phyloP scores from a whole-genome alignment of 768 basidiomycete genomes.

The Tremella mesenterica region DNA sequence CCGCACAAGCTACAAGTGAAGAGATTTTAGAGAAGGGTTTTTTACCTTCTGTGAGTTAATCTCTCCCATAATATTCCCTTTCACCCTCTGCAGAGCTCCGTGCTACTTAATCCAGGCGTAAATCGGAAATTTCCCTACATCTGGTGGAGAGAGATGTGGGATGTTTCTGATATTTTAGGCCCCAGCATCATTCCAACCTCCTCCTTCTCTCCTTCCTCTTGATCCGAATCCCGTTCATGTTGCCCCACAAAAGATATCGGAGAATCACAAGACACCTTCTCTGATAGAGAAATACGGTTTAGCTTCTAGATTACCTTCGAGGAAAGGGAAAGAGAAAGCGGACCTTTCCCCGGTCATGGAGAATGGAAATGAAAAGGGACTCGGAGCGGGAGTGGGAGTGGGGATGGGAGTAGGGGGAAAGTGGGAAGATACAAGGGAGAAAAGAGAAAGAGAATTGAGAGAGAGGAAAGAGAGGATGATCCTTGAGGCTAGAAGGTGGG shows the following conservation, averaged over 20 bases:
- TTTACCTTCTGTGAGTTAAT: constrained; percentile 25
- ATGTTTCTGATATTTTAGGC: constrained; percentile 15
- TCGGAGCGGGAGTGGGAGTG: no score
- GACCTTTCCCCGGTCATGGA: no score
- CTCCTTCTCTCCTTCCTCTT: constrained; percentile 30
- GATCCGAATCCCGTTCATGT: constrained; percentile 10
- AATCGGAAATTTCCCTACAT: neutral
- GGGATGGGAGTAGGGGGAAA: constrained; percentile 9
- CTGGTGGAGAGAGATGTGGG: neutral
- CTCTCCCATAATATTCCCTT: neutral
- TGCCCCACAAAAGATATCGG: constrained; percentile 10
- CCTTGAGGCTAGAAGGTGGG: constrained; percentile 41
- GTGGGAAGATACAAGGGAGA: constrained; percentile 38
- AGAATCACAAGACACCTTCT: constrained; percentile 3
- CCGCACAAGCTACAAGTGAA: constrained; percentile 36
- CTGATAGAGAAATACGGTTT: constrained; percentile 40
- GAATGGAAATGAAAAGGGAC: no score
- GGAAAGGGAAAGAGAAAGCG: constrained; percentile 26
- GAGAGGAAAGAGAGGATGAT: constrained; percentile 44
- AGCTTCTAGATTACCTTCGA: constrained; percentile 12
- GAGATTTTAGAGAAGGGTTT: constrained; percentile 39
- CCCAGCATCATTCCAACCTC: constrained; percentile 29
- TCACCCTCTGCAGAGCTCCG: neutral
- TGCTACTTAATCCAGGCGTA: no score
- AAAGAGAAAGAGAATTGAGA: constrained; percentile 33